These are phyloP conservation scores for Phytophthora pinifolia DNA, from an alignment of 352 stramenopile genomes.

Conservation along the genomic window DNA sequence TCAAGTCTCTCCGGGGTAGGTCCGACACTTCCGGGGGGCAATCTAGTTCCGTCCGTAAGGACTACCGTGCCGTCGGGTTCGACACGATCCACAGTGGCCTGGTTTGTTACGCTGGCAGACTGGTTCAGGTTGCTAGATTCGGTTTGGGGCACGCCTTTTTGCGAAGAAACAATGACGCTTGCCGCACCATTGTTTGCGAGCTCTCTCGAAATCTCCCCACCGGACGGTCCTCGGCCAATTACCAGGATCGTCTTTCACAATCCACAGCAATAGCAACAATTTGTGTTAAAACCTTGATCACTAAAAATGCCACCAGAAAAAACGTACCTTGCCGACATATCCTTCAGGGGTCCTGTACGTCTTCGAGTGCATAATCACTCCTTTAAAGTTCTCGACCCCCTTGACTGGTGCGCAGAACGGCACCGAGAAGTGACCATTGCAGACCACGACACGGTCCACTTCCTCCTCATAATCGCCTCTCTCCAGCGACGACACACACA, in stretches of 20 bases:
- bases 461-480: slow-evolving; percentile 38
- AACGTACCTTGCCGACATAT: slow-evolving; percentile 27
- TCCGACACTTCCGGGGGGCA: slow-evolving; percentile 3
- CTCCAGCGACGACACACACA: slow-evolving; percentile 29
- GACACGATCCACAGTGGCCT: slow-evolving; percentile 7
- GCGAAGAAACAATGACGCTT: slow-evolving; percentile 43
- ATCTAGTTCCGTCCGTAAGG: slow-evolving; percentile 7
- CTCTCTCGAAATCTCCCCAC: slow-evolving; percentile 59
- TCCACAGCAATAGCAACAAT: not conserved
- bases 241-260: slow-evolving; percentile 40
- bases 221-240: slow-evolving; percentile 49
- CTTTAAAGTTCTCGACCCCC: slow-evolving; percentile 40
- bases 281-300: not conserved
- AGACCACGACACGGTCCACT: slow-evolving; percentile 63
- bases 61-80: slow-evolving; percentile 14
- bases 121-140: not conserved
- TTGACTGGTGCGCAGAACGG: slow-evolving; percentile 38
- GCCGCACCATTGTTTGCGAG: slow-evolving; percentile 29
- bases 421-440: slow-evolving; percentile 59
- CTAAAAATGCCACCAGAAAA: not conserved
- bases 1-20: not conserved
- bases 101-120: not conserved
- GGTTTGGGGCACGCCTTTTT: slow-evolving; percentile 8
- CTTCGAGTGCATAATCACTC: slow-evolving; percentile 34
- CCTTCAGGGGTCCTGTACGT: slow-evolving; percentile 31